Evolutionary conservation across 345 rosid genomes (phyloP).

Genomic region (Eucalyptus pauciflora): DNA sequence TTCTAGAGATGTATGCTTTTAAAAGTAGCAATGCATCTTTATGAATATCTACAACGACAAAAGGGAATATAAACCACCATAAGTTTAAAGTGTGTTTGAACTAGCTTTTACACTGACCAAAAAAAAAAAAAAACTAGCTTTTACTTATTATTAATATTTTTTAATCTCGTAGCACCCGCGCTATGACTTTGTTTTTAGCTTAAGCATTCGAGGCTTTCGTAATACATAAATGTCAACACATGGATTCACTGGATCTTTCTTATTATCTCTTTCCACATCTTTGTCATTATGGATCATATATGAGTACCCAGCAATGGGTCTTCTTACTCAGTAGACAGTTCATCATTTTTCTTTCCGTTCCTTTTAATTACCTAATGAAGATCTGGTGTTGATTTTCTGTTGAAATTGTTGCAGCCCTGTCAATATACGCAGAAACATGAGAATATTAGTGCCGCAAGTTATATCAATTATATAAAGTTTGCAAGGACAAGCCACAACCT

Average conservation of each 20-base stretch:
- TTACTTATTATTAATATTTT: neutral
- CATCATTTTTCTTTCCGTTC: too few relatives aligned
- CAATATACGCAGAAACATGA: too few relatives aligned
- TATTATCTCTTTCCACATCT: too few relatives aligned
- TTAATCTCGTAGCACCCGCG: neutral
- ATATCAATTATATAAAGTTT: too few relatives aligned
- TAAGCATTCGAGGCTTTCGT: neutral
- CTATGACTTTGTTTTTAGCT: neutral
- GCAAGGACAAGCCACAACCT: too few relatives aligned
- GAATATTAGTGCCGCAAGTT: too few relatives aligned
- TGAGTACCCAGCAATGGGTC: neutral
- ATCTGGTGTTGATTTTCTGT: too few relatives aligned
- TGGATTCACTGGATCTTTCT: neutral
- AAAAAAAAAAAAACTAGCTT: too few relatives aligned
- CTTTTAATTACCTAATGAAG: too few relatives aligned
- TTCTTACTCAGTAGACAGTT: too few relatives aligned
- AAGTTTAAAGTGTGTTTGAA: neutral
- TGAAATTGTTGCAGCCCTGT: too few relatives aligned
- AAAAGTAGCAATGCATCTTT: neutral
- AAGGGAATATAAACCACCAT: neutral
- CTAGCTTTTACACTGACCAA: neutral
- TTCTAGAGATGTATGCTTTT: neutral
- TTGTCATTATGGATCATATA: too few relatives aligned
- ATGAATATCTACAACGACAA: neutral
- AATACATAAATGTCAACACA: neutral